Percentiles rank a stretch among this genome's conserved stretches.
Conservation (phyloP, 352 stramenopile genomes). For the Aphanomyces invadans region DNA sequence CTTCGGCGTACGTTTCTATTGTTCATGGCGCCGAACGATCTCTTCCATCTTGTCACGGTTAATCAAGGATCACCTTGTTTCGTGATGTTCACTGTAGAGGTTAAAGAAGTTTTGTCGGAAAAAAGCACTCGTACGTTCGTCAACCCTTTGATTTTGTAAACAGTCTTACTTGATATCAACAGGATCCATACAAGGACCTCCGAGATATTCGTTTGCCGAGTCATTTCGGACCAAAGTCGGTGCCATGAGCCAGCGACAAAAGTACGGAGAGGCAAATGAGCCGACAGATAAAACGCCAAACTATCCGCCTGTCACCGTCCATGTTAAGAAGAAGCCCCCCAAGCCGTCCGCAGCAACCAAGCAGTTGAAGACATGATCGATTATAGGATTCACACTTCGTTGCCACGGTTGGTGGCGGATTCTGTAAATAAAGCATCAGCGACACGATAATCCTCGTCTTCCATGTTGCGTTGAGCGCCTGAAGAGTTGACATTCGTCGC, state of each 20-base stretch:
- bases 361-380: not conserved
- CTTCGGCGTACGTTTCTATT: constrained; percentile 3
- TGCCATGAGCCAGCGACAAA: not conserved
- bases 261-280: not conserved
- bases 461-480: no score
- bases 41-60: no score
- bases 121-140: not conserved
- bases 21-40: no score
- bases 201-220: not conserved
- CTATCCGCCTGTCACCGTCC: not conserved
- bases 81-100: no score
- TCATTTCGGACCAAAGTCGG: not conserved
- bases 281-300: not conserved
- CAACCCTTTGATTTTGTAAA: no score
- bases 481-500: no score
- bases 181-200: not conserved
- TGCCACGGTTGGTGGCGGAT: no score
- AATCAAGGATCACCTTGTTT: no score
- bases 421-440: no score
- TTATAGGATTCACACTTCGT: no score
- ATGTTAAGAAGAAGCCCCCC: not conserved
- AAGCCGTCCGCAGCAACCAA: not conserved
- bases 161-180: not conserved
- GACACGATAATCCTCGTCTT: no score
- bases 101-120: constrained; percentile 5